Percentiles rank a stretch among this genome's conserved stretches.
phyloP scores from a whole-genome alignment of 176 grass and related monocot genomes.

The Musa acuminata region DNA sequence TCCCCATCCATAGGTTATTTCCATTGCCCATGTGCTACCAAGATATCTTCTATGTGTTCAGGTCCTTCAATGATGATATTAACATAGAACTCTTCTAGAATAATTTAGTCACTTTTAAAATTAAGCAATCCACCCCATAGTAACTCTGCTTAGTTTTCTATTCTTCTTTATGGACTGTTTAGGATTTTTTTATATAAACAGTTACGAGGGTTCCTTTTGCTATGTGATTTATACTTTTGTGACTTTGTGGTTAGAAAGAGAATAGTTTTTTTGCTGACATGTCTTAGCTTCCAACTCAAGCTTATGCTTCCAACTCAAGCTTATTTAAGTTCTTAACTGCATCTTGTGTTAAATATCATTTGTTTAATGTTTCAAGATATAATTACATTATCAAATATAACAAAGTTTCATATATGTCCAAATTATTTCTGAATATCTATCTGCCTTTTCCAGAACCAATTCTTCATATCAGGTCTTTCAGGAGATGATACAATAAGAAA shows the following conservation, averaged over 20 bases:
- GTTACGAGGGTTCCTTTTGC: background rate
- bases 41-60: no score
- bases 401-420: background rate
- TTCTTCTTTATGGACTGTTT: no score
- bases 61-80: no score
- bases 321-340: background rate
- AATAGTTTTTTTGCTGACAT: background rate
- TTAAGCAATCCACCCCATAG: no score
- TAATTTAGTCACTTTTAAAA: no score
- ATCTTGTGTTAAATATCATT: background rate
- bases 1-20: no score
- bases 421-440: background rate
- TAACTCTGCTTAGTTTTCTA: no score
- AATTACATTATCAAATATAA: slow-evolving; percentile 4
- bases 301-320: no score
- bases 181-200: no score
- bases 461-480: slow-evolving; percentile 83
- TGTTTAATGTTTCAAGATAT: background rate
- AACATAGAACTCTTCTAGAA: no score
- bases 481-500: slow-evolving; percentile 76
- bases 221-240: background rate
- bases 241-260: background rate
- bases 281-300: background rate
- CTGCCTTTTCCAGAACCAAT: slow-evolving; percentile 57
- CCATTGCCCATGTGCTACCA: no score